Evolutionary conservation across 192 early-diverging fungal species (phyloP).

Genomic region (Backusella mclennaniae): DNA sequence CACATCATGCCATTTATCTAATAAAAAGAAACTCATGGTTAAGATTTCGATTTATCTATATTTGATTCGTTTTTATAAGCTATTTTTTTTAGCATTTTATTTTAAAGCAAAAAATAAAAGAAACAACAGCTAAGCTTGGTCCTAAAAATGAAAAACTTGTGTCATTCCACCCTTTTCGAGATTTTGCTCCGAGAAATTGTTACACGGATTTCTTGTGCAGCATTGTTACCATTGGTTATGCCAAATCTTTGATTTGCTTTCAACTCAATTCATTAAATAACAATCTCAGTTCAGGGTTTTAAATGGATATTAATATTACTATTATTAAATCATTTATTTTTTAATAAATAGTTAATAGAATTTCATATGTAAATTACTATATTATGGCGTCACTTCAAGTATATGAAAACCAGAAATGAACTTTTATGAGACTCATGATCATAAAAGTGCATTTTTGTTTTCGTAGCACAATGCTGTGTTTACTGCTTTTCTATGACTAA

Average conservation of each 20-base stretch:
- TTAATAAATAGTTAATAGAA: background rate
- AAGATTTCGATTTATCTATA: no score
- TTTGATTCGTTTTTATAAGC: no score
- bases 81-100: no score
- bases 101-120: background rate
- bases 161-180: background rate
- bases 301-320: no score
- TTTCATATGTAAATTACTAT: background rate
- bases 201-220: background rate
- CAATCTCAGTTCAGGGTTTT: background rate
- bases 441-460: no score
- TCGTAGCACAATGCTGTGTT: no score
- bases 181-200: background rate
- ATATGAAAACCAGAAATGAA: no score
- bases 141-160: background rate
- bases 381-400: no score
- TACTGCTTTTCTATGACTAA: no score
- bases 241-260: background rate
- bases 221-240: background rate
- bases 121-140: background rate
- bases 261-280: background rate
- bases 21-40: no score
- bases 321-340: background rate
- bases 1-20: background rate
- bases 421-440: no score